Evolutionary conservation across 331 rosid species (phyloP).

Genomic region (Pyrus hybrid): DNA sequence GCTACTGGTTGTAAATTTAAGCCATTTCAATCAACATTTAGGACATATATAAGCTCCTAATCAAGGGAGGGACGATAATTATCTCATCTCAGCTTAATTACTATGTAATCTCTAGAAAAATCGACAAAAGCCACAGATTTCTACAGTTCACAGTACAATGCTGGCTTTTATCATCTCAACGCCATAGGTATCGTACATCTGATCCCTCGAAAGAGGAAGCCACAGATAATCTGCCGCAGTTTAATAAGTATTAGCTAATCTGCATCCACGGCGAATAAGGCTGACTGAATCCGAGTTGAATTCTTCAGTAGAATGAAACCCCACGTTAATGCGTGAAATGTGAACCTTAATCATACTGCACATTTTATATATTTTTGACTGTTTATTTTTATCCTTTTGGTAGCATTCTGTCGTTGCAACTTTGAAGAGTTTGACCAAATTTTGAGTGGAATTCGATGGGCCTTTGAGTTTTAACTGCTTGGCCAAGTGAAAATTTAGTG

Average conservation of each 20-base stretch:
- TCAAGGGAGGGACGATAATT: neutral
- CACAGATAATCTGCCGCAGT: neutral
- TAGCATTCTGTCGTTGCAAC: neutral
- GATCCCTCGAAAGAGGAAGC: neutral
- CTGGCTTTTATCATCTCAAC: too few species aligned
- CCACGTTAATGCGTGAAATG: neutral
- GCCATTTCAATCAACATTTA: neutral
- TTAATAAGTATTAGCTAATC: neutral
- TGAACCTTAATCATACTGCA: neutral
- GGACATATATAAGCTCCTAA: neutral
- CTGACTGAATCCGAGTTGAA: neutral
- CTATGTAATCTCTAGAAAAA: neutral
- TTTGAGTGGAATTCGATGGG: neutral
- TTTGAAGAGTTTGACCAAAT: neutral
- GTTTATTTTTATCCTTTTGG: too few species aligned
- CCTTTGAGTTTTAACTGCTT: neutral
- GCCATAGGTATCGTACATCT: neutral
- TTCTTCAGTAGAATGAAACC: neutral
- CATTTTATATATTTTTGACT: too few species aligned
- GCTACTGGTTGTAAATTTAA: neutral
- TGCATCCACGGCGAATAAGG: neutral
- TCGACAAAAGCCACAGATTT: too few species aligned
- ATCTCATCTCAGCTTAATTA: neutral
- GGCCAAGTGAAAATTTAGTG: neutral
- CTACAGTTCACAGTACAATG: too few species aligned